Evolutionary conservation across 495 filamentous ascomycete genomes (phyloP).

Genomic region (Trichocladium uniseriatum): DNA sequence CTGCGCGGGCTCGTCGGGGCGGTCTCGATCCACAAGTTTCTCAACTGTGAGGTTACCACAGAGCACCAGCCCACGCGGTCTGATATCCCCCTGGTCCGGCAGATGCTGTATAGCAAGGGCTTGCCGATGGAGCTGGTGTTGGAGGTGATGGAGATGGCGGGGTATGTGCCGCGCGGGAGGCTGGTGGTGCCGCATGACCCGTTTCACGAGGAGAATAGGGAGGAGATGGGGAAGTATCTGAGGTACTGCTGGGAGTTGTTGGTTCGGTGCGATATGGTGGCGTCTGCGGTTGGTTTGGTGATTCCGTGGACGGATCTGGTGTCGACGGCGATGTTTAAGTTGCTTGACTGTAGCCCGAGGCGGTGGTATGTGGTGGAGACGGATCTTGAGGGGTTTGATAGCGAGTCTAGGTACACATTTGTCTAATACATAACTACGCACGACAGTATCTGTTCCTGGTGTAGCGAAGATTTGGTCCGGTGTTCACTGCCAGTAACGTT

Average conservation of each 20-base stretch:
- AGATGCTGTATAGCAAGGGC: not conserved
- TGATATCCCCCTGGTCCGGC: not conserved
- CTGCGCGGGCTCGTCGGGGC: not conserved
- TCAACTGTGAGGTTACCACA: not conserved
- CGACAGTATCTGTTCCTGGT: no score
- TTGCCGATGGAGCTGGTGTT: not conserved
- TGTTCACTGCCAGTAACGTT: no score
- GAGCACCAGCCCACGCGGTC: not conserved
- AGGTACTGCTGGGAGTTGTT: constrained; percentile 1
- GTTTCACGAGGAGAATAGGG: not conserved
- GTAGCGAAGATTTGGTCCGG: no score
- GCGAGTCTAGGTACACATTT: no score
- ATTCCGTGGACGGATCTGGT: no score
- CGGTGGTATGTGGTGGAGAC: no score
- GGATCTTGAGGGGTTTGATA: no score
- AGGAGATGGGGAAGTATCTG: not conserved
- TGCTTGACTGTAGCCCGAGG: no score
- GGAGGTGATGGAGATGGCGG: not conserved
- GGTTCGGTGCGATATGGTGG: constrained; percentile 1
- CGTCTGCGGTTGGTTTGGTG: not conserved
- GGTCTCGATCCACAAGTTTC: not conserved
- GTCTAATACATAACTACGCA: no score
- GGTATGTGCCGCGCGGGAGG: not conserved
- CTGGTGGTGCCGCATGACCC: not conserved
- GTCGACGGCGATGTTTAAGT: no score